Conservation (phyloP, 2,329 filamentous ascomycete genomes). For the Alternaria triticina region DNA sequence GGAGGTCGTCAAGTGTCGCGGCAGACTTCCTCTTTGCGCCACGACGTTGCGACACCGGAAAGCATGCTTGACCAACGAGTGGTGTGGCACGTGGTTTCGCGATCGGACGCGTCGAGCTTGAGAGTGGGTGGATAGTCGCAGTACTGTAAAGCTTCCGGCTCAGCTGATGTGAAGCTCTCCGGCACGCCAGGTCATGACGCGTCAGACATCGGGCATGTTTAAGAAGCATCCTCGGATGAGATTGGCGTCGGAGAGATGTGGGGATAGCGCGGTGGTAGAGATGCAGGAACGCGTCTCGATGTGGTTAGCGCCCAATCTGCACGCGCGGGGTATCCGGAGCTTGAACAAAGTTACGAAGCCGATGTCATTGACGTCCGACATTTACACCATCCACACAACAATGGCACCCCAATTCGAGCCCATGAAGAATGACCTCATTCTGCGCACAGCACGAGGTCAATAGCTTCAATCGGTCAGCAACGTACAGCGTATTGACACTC, state of each 20-base stretch:
- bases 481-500: constrained; percentile 21
- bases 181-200: constrained; percentile 1
- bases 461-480: not conserved
- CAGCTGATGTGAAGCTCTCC: not conserved
- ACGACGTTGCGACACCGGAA: constrained; percentile 30
- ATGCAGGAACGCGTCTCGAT: constrained; percentile 29
- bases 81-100: constrained; percentile 37
- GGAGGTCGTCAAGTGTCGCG: constrained; percentile 53
- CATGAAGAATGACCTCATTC: constrained; percentile 88
- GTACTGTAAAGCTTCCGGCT: not conserved
- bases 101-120: constrained; percentile 31
- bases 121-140: constrained; percentile 2
- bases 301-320: constrained; percentile 18
- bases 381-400: constrained; percentile 14
- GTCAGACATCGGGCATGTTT: constrained; percentile 11
- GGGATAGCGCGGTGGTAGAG: not conserved
- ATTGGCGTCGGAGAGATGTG: constrained; percentile 1
- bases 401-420: constrained; percentile 80
- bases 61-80: constrained; percentile 17
- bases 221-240: constrained; percentile 25
- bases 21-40: constrained; percentile 52
- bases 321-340: constrained; percentile 35
- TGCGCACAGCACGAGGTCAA: constrained; percentile 86
- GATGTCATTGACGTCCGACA: constrained; percentile 14
- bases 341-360: constrained; percentile 11